Conservation (phyloP, 2,329 filamentous ascomycete species). For the Lecanicillium sp. region DNA sequence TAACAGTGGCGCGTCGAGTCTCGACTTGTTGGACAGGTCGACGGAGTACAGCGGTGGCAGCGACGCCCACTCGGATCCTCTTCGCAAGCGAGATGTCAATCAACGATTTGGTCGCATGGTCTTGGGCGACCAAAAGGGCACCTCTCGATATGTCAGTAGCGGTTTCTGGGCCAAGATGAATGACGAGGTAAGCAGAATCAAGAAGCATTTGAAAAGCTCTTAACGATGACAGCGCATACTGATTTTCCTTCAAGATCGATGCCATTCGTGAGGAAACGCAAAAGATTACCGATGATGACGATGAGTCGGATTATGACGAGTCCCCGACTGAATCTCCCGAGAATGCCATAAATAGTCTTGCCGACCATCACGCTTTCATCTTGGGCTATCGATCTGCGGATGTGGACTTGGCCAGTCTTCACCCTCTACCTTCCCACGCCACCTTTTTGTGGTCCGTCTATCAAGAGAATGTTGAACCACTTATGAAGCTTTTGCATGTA, state of each 20-base stretch:
- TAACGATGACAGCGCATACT: not conserved
- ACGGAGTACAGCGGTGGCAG: conserved; percentile 2
- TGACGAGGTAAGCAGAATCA: conserved; percentile 49
- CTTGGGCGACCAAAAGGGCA: conserved; percentile 58
- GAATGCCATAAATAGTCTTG: conserved; percentile 19
- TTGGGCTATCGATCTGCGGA: conserved; percentile 65
- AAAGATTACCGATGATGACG: conserved; percentile 32
- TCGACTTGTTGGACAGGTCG: conserved; percentile 6
- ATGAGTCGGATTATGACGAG: conserved; percentile 54
- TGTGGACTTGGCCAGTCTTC: conserved; percentile 55
- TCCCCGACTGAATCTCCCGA: conserved; percentile 36
- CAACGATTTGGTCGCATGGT: conserved; percentile 60
- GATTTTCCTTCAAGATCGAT: conserved; percentile 19
- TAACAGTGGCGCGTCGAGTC: conserved; percentile 3
- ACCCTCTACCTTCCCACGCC: conserved; percentile 58
- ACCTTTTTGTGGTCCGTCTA: conserved; percentile 62
- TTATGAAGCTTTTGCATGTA: conserved; percentile 64
- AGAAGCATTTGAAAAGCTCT: not conserved
- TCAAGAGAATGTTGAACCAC: conserved; percentile 64
- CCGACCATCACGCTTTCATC: conserved; percentile 63
- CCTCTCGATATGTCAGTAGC: conserved; percentile 65
- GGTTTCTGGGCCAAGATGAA: conserved; percentile 70
- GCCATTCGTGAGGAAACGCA: conserved; percentile 41
- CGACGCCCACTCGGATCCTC: conserved; percentile 17
- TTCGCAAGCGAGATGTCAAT: conserved; percentile 18